Conservation (phyloP, 495 filamentous ascomycete species). For the Hypomontagnella submonticulosa region DNA sequence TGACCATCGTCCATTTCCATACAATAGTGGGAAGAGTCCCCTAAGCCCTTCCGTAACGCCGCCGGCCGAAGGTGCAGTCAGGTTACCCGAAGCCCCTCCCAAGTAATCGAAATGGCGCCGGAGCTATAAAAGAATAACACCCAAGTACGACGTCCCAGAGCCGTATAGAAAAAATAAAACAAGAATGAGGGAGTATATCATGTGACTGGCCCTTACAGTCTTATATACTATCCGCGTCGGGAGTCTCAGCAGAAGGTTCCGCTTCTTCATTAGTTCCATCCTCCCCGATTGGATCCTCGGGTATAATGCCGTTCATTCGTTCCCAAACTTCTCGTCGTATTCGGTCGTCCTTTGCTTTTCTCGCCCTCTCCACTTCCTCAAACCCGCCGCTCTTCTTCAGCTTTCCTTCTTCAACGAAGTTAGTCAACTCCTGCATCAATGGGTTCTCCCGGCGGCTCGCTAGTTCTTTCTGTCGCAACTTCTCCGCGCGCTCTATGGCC, state of each 20-base stretch:
- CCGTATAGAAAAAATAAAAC: constrained; percentile 1
- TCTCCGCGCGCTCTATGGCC: constrained; percentile 95
- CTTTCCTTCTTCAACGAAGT: constrained; percentile 90
- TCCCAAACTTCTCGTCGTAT: constrained; percentile 80
- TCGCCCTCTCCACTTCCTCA: constrained; percentile 88
- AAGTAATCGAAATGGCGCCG: constrained; percentile 14
- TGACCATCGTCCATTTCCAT: constrained; percentile 17
- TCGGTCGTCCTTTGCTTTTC: constrained; percentile 87
- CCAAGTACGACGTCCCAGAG: constrained; percentile 3
- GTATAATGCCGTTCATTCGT: constrained; percentile 39
- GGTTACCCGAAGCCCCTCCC: background rate
- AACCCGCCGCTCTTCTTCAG: constrained; percentile 95
- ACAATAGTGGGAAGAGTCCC: constrained; percentile 6
- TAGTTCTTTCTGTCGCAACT: constrained; percentile 85
- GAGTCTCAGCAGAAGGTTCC: background rate
- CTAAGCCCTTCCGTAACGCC: constrained; percentile 24
- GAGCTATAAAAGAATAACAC: constrained; percentile 21
- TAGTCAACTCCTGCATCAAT: constrained; percentile 87
- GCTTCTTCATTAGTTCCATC: constrained; percentile 2
- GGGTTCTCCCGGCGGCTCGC: constrained; percentile 79
- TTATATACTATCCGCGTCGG: constrained; percentile 33
- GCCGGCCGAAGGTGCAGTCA: constrained; percentile 13
- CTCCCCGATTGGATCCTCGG: constrained; percentile 29
- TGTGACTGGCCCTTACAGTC: constrained; percentile 7
- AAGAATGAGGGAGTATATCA: constrained; percentile 15